These are phyloP conservation scores for Sordariomycetes sp. DNA, from an alignment of 2,329 filamentous ascomycete species.

Conservation along the genomic window DNA sequence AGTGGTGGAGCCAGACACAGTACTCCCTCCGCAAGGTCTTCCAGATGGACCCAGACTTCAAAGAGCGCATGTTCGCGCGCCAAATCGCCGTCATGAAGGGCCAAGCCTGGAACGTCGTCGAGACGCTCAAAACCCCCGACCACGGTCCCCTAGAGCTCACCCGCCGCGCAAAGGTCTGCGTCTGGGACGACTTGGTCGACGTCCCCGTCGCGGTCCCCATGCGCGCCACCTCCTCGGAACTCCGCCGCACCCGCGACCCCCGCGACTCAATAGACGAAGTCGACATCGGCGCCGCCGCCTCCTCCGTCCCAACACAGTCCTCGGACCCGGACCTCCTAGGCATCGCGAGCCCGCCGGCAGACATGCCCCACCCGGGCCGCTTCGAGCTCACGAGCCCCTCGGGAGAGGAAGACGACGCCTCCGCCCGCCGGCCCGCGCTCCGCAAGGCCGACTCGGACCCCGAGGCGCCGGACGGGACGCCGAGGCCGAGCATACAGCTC, in stretches of 20 bases:
- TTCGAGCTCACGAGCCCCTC: constrained; percentile 50
- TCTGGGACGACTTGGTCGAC: constrained; percentile 97
- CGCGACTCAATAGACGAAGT: constrained; percentile 55
- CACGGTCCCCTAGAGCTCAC: constrained; percentile 92
- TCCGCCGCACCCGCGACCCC: constrained; percentile 45
- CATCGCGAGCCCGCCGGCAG: constrained; percentile 44
- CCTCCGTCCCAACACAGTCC: constrained; percentile 17
- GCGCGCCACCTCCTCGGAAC: constrained; percentile 72
- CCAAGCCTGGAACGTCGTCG: constrained; percentile 97
- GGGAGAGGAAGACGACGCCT: constrained; percentile 23
- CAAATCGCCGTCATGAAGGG: constrained; percentile 99
- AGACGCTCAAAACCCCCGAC: constrained; percentile 84
- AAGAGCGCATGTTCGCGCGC: constrained; percentile 97
- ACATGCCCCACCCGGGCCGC: constrained; percentile 61
- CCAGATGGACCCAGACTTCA: constrained; percentile 85
- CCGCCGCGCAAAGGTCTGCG: constrained; percentile 77
- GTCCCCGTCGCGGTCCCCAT: constrained; percentile 90
- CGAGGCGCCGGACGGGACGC: constrained; percentile 4
- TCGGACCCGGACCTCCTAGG: constrained; percentile 56
- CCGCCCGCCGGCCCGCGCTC: background rate
- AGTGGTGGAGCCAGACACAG: constrained; percentile 96
- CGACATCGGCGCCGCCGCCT: constrained; percentile 57
- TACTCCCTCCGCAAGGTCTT: constrained; percentile 77
- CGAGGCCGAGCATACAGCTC: constrained; percentile 20
- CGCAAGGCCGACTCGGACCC: constrained; percentile 4